Base-by-base conservation (phyloP, 2,329 filamentous ascomycete genomes). In the Diplocarpon mali region DNA sequence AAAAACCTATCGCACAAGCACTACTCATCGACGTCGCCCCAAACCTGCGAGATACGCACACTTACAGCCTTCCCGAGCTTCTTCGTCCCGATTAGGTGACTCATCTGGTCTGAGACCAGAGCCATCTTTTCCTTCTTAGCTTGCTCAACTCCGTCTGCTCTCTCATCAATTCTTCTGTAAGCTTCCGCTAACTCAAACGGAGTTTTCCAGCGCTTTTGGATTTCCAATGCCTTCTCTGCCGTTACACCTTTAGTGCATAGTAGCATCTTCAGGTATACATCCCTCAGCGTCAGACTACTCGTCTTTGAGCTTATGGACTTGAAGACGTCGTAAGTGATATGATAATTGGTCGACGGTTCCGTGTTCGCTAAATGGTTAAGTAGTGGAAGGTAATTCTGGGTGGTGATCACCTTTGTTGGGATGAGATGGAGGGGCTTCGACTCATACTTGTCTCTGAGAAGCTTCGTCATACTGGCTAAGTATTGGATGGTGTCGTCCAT, bases 231-330 rank as follows among this genome's bases (percentile, higher is more conserved):
- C 56, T 84, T 85, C 54, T 89, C 84, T 2, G 81, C 83, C 1
- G 82, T 85, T 11, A 92, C 69, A 1, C 83, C 83, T 44, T 74
- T 74, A 1, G 76, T 85, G 51, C 82, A 86, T 84, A 92, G 88
- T 38, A 92, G 71, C 84, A 92, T 90, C 63, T 89, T 89, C 20
- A 92, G 66, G 54, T 77, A 90, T 0, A 89, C 63, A 55, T 92
- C 85, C 44, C 83, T 70, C 9, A 90, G 66, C 0, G 83, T 85
- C 54, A 87, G 74, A 47, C 74, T 74, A 42, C 85, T 81, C 0
- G 82, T 85, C 62, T 92, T 92, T 8, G 80, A 85, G 1, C 78
- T 78, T 36, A 90, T 65, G 1, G 78, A 78, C 0, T 80, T 76
- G 59, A 90, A 89, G 0, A 80, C 80, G 0, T 72, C 66, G 54